phyloP scores from a whole-genome alignment of 2,329 filamentous ascomycete species.

The Beauveria sp. region DNA sequence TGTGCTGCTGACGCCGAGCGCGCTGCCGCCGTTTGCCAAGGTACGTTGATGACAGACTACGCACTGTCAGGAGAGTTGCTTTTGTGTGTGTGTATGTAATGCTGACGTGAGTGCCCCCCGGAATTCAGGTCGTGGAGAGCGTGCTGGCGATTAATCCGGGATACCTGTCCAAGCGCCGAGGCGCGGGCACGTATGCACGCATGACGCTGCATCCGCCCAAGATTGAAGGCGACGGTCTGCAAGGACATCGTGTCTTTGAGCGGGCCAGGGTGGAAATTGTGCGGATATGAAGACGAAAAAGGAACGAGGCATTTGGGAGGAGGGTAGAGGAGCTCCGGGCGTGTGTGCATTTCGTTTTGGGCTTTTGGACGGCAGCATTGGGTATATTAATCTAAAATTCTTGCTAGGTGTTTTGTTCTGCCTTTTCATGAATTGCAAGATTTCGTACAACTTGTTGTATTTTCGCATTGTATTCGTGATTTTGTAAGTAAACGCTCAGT shows the following conservation, averaged over 20 bases:
- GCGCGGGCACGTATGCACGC: constrained; percentile 77
- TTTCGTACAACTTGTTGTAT: background rate
- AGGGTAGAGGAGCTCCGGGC: background rate
- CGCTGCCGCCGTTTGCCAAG: constrained; percentile 80
- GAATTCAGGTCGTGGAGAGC: constrained; percentile 71
- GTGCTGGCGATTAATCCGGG: constrained; percentile 90
- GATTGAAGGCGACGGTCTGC: constrained; percentile 53
- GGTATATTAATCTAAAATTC: background rate
- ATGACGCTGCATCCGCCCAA: constrained; percentile 64
- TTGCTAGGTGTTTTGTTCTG: background rate
- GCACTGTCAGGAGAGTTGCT: too few species aligned
- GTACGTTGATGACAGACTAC: constrained; percentile 38
- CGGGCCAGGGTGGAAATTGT: constrained; percentile 81
- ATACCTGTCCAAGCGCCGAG: constrained; percentile 73
- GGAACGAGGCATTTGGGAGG: background rate
- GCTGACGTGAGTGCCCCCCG: background rate
- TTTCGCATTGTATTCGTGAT: background rate
- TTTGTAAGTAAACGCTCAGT: background rate
- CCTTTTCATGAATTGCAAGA: background rate
- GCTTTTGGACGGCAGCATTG: background rate
- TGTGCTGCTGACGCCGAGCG: constrained; percentile 73
- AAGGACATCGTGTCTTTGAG: constrained; percentile 72
- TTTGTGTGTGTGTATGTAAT: background rate
- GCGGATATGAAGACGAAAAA: constrained; percentile 49
- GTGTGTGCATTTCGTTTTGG: background rate